Evolutionary conservation across 805 yeast species (phyloP).

Genomic region (Kodamaea restingae): DNA sequence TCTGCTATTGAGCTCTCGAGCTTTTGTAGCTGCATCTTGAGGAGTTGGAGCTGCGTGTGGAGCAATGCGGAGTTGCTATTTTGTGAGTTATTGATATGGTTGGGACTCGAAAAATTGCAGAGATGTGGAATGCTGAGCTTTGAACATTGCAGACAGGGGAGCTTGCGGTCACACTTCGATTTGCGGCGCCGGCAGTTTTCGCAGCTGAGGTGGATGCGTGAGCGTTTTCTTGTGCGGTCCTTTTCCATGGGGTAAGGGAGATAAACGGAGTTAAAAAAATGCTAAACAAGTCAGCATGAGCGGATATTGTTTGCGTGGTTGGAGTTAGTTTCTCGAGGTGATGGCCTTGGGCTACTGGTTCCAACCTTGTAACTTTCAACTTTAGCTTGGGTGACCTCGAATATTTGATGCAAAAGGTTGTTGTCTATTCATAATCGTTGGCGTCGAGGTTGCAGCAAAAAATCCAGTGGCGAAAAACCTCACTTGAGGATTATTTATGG

Average conservation of each 20-base stretch:
- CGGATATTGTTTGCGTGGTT: no score
- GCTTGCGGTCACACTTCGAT: constrained; percentile 38
- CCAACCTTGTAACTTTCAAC: no score
- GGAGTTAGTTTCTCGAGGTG: no score
- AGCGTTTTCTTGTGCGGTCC: constrained; percentile 26
- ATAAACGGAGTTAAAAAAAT: background rate
- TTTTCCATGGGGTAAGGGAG: background rate
- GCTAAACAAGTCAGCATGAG: background rate
- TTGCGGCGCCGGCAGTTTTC: constrained; percentile 45
- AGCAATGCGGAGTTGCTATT: constrained; percentile 1
- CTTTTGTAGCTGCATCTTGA: constrained; percentile 8
- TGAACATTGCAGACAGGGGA: constrained; percentile 26
- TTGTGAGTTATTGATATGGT: constrained; percentile 10
- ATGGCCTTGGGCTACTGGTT: no score
- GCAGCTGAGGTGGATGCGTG: constrained; percentile 44
- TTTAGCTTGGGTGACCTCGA: no score
- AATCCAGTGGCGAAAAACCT: no score
- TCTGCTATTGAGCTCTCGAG: constrained; percentile 7
- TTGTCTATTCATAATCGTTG: no score
- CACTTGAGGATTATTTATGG: no score
- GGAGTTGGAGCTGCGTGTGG: constrained; percentile 4
- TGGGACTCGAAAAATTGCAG: constrained; percentile 11
- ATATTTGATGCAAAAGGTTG: no score
- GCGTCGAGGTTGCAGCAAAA: no score
- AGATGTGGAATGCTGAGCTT: constrained; percentile 11